Evolutionary conservation across 805 yeast genomes (phyloP).

Genomic region (Metschnikowia santaceciliae): DNA sequence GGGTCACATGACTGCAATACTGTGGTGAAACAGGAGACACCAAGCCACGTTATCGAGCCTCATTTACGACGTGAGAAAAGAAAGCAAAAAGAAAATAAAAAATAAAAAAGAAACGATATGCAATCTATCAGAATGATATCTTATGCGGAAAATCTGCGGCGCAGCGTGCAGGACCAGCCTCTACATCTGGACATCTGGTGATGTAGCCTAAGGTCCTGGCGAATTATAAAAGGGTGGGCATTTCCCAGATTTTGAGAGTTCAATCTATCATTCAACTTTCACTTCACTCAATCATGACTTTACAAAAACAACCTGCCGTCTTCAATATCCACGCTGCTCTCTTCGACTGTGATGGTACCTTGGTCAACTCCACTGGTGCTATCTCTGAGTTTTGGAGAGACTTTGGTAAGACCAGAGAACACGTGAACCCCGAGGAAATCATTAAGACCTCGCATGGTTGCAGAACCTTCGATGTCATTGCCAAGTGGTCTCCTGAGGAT

Average conservation of each 20-base stretch:
- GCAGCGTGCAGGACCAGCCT: background rate
- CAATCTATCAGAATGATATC: background rate
- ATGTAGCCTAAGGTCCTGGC: background rate
- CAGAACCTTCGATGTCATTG: constrained; percentile 75
- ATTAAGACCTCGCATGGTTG: constrained; percentile 78
- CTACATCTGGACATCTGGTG: background rate
- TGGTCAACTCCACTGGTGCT: constrained; percentile 78
- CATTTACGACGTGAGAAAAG: background rate
- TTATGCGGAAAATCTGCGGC: constrained; percentile 6
- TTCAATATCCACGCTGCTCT: constrained; percentile 47
- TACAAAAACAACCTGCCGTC: constrained; percentile 38
- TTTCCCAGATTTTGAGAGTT: background rate
- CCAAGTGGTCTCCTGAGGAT: constrained; percentile 69
- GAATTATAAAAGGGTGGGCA: background rate
- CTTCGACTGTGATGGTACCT: constrained; percentile 86
- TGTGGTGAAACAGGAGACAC: background rate
- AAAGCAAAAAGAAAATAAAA: background rate
- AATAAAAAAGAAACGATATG: background rate
- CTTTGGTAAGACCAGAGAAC: constrained; percentile 62
- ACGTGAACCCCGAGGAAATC: constrained; percentile 65
- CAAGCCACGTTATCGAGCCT: background rate
- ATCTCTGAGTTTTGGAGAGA: constrained; percentile 81
- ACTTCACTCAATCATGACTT: constrained; percentile 10
- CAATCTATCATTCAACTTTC: background rate
- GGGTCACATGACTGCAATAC: too few species aligned